Conservation (phyloP, 306 rosid species). For the Cyamopsis tetragonoloba region DNA sequence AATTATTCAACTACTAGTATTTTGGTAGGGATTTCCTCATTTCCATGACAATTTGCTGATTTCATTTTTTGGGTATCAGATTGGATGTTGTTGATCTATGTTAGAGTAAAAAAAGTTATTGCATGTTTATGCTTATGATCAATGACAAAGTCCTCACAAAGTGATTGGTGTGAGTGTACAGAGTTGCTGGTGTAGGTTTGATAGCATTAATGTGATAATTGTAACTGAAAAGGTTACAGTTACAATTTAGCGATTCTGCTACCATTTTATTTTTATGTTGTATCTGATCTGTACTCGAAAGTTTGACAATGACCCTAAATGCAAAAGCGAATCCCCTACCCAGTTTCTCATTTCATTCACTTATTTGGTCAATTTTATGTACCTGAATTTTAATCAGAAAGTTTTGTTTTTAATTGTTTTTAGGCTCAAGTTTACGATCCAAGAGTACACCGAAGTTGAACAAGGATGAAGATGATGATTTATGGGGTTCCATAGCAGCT, state of each 20-base stretch:
- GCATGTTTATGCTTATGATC: background rate
- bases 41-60: conserved; percentile 13
- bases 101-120: background rate
- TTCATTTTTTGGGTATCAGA: background rate
- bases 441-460: conserved; percentile 46
- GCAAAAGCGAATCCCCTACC: background rate
- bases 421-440: conserved; percentile 53
- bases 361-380: conserved; percentile 9
- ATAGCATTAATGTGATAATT: background rate
- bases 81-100: conserved; percentile 4
- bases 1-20: conserved; percentile 15
- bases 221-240: background rate
- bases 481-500: conserved; percentile 94
- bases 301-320: background rate
- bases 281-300: conserved; percentile 3
- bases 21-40: conserved; percentile 5
- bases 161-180: conserved; percentile 7
- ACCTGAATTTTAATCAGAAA: background rate
- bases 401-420: conserved; percentile 1
- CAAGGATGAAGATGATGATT: conserved; percentile 68
- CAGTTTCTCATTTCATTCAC: background rate
- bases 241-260: background rate
- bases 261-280: background rate
- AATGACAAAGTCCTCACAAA: background rate
- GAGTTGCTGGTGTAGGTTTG: conserved; percentile 24